Conservation (phyloP, 2,329 filamentous ascomycete genomes). For the Teratosphaeria gauchensis region DNA sequence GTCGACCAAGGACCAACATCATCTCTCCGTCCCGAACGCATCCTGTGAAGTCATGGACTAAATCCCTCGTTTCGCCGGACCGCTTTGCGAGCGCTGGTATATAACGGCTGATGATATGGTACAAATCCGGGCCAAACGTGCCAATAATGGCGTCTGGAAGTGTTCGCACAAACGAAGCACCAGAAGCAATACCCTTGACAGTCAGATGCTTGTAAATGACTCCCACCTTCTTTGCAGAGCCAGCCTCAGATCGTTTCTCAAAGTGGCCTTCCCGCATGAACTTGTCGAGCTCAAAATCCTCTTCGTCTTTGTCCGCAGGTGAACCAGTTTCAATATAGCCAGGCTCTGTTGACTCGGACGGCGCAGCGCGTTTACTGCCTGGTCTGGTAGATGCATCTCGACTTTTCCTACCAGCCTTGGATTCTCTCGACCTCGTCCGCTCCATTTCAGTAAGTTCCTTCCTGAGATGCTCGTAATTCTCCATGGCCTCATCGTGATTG, state of each 20-base stretch:
- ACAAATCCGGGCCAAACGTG: slow-evolving; percentile 73
- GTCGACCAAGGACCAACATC: slow-evolving; percentile 63
- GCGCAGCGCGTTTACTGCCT: slow-evolving; percentile 13
- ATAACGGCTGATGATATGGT: slow-evolving; percentile 49
- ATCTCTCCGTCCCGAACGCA: slow-evolving; percentile 56
- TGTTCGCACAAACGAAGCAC: slow-evolving; percentile 59
- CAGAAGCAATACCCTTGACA: slow-evolving; percentile 60
- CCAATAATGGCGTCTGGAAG: slow-evolving; percentile 65
- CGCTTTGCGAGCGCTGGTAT: slow-evolving; percentile 43
- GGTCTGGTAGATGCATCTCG: slow-evolving; percentile 10
- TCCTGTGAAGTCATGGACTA: slow-evolving; percentile 60
- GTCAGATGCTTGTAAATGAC: slow-evolving; percentile 68
- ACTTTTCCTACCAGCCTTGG: slow-evolving; percentile 8
- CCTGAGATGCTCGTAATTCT: slow-evolving; percentile 50
- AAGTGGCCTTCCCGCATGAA: slow-evolving; percentile 69
- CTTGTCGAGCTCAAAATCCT: slow-evolving; percentile 56
- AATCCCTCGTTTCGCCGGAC: slow-evolving; percentile 40
- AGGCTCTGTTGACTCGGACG: slow-evolving; percentile 9
- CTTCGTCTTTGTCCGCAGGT: slow-evolving; percentile 31
- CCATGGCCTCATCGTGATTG: slow-evolving; percentile 45
- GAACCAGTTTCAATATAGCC: slow-evolving; percentile 34
- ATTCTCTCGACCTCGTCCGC: slow-evolving; percentile 29
- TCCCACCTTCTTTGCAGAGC: slow-evolving; percentile 66
- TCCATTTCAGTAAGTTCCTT: slow-evolving; percentile 47
- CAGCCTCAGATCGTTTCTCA: slow-evolving; percentile 59